phyloP scores from a whole-genome alignment of 164 flowering plant genomes.

The Nymphaea colorata region DNA sequence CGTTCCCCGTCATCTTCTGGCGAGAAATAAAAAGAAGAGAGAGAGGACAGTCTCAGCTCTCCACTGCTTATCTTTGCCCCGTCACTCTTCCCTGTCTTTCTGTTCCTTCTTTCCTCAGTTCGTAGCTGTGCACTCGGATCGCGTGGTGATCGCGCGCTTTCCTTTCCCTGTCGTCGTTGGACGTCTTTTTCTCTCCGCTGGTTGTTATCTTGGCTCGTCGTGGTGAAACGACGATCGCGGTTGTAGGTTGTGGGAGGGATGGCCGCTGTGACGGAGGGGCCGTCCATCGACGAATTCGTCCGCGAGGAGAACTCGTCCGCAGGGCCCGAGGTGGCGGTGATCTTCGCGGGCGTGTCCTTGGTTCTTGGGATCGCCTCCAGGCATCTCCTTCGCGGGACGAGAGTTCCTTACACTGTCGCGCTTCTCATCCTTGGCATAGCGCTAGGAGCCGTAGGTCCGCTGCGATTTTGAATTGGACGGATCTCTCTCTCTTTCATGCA shows the following conservation, averaged over 20 bases:
- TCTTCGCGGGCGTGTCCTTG: slow-evolving; percentile 58
- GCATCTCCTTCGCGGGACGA: slow-evolving; percentile 72
- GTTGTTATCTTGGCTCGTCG: no score
- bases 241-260: not conserved
- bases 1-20: not conserved
- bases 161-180: no score
- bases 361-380: slow-evolving; percentile 76
- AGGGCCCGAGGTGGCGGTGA: slow-evolving; percentile 47
- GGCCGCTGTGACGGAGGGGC: slow-evolving; percentile 19
- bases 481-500: not conserved
- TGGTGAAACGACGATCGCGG: not conserved
- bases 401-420: slow-evolving; percentile 90
- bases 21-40: no score
- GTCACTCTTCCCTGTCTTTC: not conserved
- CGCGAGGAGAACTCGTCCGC: slow-evolving; percentile 13
- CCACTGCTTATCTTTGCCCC: not conserved
- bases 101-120: not conserved
- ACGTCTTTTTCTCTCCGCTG: no score
- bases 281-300: slow-evolving; percentile 17
- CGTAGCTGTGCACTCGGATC: not conserved
- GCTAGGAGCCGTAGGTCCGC: slow-evolving; percentile 72
- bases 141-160: not conserved
- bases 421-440: slow-evolving; percentile 73
- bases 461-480: not conserved
- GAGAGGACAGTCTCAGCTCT: not conserved